Conservation (phyloP, 139 green algal genomes). For the Asterochloris erici region DNA sequence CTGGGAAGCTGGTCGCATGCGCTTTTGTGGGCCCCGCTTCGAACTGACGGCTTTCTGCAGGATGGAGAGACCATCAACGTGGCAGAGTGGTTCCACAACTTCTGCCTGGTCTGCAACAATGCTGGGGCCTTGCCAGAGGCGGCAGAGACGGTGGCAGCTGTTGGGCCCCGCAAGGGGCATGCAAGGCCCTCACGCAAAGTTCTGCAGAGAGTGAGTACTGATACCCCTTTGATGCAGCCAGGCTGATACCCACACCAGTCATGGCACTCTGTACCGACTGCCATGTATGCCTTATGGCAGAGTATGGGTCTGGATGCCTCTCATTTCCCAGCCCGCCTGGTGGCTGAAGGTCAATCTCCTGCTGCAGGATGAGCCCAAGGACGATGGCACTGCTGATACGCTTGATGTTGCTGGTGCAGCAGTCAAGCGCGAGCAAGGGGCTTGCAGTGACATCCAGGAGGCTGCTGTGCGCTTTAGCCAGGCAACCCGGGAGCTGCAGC, state of each 20-base stretch:
- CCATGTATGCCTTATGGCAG: no score
- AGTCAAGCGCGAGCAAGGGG: not conserved
- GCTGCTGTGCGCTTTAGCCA: constrained; percentile 43
- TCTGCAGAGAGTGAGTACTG: not conserved
- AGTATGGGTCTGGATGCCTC: no score
- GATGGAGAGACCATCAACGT: constrained; percentile 33
- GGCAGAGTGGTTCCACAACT: constrained; percentile 48
- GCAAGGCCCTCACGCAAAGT: constrained; percentile 5
- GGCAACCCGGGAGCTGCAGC: constrained; percentile 39
- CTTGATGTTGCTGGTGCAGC: not conserved
- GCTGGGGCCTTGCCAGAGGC: not conserved
- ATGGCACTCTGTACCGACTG: no score
- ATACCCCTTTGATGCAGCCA: not conserved
- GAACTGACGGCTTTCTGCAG: constrained; percentile 11
- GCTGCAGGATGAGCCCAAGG: not conserved
- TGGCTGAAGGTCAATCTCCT: not conserved
- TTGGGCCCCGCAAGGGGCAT: not conserved
- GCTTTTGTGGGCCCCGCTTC: not conserved
- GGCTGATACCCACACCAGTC: not conserved
- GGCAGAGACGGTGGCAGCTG: not conserved
- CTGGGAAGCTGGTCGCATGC: no score
- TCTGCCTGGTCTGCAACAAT: constrained; percentile 20
- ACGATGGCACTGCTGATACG: not conserved
- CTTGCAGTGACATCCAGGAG: not conserved
- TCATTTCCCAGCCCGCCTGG: no score